These are phyloP conservation scores for Fagopyrum homotropicum DNA, from an alignment of 148 eudicot genomes.

Conservation along the genomic window DNA sequence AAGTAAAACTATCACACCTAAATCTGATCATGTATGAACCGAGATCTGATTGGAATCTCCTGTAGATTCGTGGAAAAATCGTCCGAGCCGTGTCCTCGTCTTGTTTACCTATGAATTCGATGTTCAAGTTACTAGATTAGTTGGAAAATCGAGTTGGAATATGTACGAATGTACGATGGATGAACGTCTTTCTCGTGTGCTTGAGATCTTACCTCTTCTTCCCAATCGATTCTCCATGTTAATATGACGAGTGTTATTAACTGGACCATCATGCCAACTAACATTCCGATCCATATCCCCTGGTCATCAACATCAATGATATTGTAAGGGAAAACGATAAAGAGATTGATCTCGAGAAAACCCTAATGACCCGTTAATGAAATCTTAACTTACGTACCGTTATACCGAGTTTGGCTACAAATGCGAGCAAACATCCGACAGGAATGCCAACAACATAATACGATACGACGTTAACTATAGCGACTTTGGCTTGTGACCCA, in stretches of 20 bases:
- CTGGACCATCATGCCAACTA: background rate
- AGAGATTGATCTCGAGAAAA: background rate
- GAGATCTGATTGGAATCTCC: background rate
- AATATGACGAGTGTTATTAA: background rate
- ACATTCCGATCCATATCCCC: conserved; percentile 7
- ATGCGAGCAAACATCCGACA: conserved; percentile 28
- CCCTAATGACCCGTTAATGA: background rate
- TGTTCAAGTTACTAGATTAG: background rate
- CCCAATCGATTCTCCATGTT: conserved; percentile 5
- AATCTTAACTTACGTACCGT: conserved; percentile 15
- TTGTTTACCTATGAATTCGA: background rate
- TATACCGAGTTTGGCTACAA: conserved; percentile 21
- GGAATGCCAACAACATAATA: conserved; percentile 37
- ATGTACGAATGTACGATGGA: too few species aligned
- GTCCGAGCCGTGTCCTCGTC: too few species aligned
- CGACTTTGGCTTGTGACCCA: conserved; percentile 30
- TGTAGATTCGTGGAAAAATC: background rate
- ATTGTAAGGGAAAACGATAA: background rate
- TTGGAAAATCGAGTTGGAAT: background rate
- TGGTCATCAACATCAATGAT: background rate
- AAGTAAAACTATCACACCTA: background rate
- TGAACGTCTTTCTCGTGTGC: background rate
- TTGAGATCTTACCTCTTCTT: background rate
- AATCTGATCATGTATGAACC: background rate
- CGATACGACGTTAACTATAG: conserved; percentile 27